Base-by-base conservation (phyloP, 2,329 filamentous ascomycete species). In the Claviceps maximensis region DNA sequence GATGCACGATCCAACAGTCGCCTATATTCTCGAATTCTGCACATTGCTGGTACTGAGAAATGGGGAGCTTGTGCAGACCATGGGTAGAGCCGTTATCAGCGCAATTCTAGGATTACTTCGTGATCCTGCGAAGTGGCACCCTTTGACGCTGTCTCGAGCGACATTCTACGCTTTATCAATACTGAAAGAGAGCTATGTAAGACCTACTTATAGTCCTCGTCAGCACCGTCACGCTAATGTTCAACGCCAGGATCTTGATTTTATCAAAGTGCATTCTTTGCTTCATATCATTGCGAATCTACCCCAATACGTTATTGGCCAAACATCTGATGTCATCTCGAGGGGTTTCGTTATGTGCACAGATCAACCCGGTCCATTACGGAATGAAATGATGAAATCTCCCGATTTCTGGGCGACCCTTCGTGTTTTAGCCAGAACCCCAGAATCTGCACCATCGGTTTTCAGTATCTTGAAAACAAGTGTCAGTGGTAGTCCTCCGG, bases 321-420 rank as follows among this genome's bases (percentile, higher is more conserved):
- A 86, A 65, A 85, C 87, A 17, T 85, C 89, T 0, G 74, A 82
- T 33, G 79, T 88, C 4, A 80, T 94, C 1, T 74, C 95, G 19
- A 84, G 86, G 60, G 91, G 91, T 0, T 73, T 98, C 27, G 80
- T 83, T 46, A 75, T 83, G 46, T 96, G 90, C 61, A 87, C 95
- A 58, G 82, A 85, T 50, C 81, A 86, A 55, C 82, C 88, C 0
- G 83, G 83, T 27, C 82, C 86, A 13, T 73, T 98, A 29, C 83
- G 88, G 54, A 95, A 87, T 59, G 91, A 97, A 69, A 87, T 97
- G 59, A 94, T 95, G 69, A 91, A 88, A 15, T 97, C 91, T 19
- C 93, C 93, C 0, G 93, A 98, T 64, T 97, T 98, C 67, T 98
- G 93, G 93, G 85, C 86, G 5, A 87, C 96, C 15, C 74, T 98